A percentile compares a stretch with the other conserved stretches of the same genome.
Conservation (phyloP, 2,329 filamentous ascomycete genomes). For the Diaporthe helianthi region DNA sequence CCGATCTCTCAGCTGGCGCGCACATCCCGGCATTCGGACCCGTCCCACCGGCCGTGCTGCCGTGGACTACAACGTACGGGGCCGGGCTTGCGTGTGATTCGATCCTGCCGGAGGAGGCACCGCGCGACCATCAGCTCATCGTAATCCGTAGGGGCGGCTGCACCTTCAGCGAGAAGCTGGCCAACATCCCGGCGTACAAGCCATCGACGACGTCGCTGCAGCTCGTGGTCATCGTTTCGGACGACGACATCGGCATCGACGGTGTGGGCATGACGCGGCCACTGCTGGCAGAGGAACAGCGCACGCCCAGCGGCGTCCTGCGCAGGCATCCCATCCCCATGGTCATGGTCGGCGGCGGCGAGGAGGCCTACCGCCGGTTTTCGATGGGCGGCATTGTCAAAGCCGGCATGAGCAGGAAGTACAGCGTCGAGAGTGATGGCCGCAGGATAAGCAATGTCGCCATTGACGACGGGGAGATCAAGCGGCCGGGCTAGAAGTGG, state of each 20-base stretch:
- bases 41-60: slow-evolving; percentile 55
- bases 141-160: slow-evolving; percentile 84
- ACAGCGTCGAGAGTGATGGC: slow-evolving; percentile 82
- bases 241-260: slow-evolving; percentile 54
- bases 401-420: slow-evolving; percentile 79
- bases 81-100: slow-evolving; percentile 72
- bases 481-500: neutral
- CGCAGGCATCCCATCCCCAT: slow-evolving; percentile 78
- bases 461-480: slow-evolving; percentile 54
- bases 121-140: slow-evolving; percentile 74
- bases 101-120: slow-evolving; percentile 58
- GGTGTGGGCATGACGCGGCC: slow-evolving; percentile 58
- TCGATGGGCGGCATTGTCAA: slow-evolving; percentile 59
- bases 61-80: slow-evolving; percentile 76
- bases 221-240: slow-evolving; percentile 79
- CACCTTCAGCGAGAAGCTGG: slow-evolving; percentile 82
- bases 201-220: slow-evolving; percentile 70
- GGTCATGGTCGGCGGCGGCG: slow-evolving; percentile 80
- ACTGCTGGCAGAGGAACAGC: slow-evolving; percentile 76
- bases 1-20: slow-evolving; percentile 47
- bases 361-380: slow-evolving; percentile 70
- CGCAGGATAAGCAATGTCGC: slow-evolving; percentile 80
- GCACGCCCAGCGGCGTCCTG: slow-evolving; percentile 71
- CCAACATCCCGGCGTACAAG: slow-evolving; percentile 81
- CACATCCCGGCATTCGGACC: slow-evolving; percentile 44